These are phyloP conservation scores for Leccinum fuscescens DNA, from an alignment of 1,284 basidiomycete species.

Conservation along the genomic window DNA sequence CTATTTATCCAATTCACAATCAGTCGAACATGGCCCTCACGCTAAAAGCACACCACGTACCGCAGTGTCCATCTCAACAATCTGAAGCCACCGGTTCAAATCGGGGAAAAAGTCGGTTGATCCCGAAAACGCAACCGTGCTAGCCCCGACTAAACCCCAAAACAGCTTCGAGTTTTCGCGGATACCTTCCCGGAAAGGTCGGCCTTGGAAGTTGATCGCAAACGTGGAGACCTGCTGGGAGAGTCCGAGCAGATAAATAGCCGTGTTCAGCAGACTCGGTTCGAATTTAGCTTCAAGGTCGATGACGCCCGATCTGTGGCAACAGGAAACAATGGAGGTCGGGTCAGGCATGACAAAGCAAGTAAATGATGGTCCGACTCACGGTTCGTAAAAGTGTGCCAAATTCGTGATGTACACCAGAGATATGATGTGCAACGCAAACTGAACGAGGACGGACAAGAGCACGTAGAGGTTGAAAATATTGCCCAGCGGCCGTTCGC, in stretches of 20 bases:
- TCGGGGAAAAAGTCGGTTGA: conserved; percentile 94
- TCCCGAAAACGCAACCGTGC: conserved; percentile 88
- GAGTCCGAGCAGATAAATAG: conserved; percentile 89
- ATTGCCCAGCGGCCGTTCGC: conserved; percentile 87
- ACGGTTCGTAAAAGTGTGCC: conserved; percentile 78
- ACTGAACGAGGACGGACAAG: conserved; percentile 86
- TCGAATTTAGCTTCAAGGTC: conserved; percentile 95
- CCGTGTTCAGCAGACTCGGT: conserved; percentile 89
- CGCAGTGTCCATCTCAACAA: conserved; percentile 82
- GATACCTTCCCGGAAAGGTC: conserved; percentile 95
- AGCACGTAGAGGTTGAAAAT: conserved; percentile 96
- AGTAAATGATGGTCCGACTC: conserved; percentile 32
- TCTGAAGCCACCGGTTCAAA: conserved; percentile 94
- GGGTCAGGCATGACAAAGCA: not conserved
- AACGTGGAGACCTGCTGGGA: conserved; percentile 97
- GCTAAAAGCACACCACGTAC: conserved; percentile 46
- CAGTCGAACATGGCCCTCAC: not conserved
- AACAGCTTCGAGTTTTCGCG: conserved; percentile 90
- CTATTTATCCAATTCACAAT: conserved; percentile 36
- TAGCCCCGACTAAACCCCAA: conserved; percentile 86
- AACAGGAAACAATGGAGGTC: not conserved
- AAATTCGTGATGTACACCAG: conserved; percentile 90
- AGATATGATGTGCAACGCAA: conserved; percentile 85
- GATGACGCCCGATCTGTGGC: conserved; percentile 67
- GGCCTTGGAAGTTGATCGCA: conserved; percentile 95